Conservation (phyloP, 352 stramenopile species). For the Thalassiosira livingstoniorum region DNA sequence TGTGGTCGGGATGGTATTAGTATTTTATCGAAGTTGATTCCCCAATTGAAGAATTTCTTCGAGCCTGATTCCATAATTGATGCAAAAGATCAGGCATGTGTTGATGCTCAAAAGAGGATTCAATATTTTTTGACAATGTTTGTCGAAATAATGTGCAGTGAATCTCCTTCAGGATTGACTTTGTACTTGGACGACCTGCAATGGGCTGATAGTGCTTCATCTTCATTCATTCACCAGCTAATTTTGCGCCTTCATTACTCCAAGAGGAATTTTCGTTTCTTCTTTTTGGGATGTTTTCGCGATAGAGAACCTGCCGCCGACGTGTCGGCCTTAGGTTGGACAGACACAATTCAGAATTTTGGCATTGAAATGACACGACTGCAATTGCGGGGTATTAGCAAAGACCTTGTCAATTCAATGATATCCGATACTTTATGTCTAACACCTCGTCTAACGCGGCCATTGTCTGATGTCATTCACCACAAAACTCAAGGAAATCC, state of each 20-base stretch:
- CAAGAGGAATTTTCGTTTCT: constrained; percentile 17
- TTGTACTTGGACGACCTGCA: constrained; percentile 51
- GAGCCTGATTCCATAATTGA: neutral
- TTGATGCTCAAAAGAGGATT: constrained; percentile 39
- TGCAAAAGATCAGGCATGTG: constrained; percentile 36
- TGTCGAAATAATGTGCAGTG: constrained; percentile 40
- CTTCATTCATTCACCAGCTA: constrained; percentile 26
- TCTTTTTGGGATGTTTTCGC: constrained; percentile 41
- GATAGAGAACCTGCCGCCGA: constrained; percentile 27
- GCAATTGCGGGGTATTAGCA: constrained; percentile 24
- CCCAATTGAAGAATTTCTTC: constrained; percentile 12
- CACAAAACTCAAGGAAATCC: constrained; percentile 61
- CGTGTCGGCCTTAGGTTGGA: constrained; percentile 16
- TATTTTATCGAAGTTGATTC: constrained; percentile 1
- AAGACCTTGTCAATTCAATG: constrained; percentile 35
- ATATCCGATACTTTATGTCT: constrained; percentile 58
- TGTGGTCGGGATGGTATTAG: neutral
- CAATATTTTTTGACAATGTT: constrained; percentile 44
- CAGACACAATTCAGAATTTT: constrained; percentile 21
- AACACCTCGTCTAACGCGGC: constrained; percentile 39
- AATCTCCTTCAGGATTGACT: constrained; percentile 10
- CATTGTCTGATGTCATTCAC: constrained; percentile 43
- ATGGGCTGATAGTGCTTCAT: constrained; percentile 40
- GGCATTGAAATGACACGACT: constrained; percentile 14
- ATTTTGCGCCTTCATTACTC: constrained; percentile 5